These are phyloP conservation scores for Eleusine indica DNA, from an alignment of 176 grass and related monocot genomes.

Conservation along the genomic window DNA sequence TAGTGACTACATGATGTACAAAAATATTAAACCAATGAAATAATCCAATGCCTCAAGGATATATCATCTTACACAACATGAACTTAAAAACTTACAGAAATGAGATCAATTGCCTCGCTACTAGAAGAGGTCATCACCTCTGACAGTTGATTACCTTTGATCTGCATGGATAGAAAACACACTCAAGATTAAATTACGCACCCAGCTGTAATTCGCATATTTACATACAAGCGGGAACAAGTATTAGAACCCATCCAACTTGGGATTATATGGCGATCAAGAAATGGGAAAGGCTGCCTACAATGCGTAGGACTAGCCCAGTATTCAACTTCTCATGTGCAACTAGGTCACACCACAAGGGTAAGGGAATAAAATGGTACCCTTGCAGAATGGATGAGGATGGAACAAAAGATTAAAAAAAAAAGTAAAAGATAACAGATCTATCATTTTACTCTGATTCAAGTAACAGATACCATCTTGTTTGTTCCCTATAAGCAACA, in stretches of 20 bases:
- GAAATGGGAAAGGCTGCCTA: not conserved
- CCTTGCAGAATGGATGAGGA: conserved; percentile 9
- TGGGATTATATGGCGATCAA: not conserved
- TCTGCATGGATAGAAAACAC: conserved; percentile 46
- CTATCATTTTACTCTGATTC: conserved; percentile 1
- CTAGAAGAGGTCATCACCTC: conserved; percentile 72
- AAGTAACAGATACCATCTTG: conserved; percentile 4
- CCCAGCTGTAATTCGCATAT: not conserved
- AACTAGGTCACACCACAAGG: not conserved
- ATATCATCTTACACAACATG: conserved; percentile 27
- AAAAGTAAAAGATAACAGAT: not conserved
- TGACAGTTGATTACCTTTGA: conserved; percentile 59
- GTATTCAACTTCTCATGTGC: conserved; percentile 6
- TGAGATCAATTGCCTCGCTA: conserved; percentile 70
- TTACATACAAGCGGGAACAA: not conserved
- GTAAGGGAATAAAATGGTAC: not conserved
- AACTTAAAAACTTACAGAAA: conserved; percentile 62
- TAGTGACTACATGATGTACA: conserved; percentile 56
- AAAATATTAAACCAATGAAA: not conserved
- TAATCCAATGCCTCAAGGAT: not conserved
- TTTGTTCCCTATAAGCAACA: conserved; percentile 16
- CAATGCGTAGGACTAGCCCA: conserved; percentile 5
- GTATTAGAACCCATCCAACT: not conserved
- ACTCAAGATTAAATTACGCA: conserved; percentile 3
- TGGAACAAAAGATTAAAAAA: conserved; percentile 14